Evolutionary conservation across 257 asterid genomes (phyloP).

Genomic region (Fraxinus anomala): DNA sequence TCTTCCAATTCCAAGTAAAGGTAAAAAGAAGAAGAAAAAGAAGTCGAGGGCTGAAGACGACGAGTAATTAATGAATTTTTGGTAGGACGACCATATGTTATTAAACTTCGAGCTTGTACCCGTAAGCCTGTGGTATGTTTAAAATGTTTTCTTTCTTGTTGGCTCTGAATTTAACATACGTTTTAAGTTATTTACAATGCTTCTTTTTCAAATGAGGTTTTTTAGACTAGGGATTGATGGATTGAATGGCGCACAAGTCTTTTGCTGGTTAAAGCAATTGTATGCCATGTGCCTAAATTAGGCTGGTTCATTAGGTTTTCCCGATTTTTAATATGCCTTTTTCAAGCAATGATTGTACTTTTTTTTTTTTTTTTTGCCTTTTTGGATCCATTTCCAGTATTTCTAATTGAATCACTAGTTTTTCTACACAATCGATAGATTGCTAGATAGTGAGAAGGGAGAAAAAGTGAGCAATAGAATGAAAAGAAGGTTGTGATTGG

Average conservation of each 20-base stretch:
- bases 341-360: no score
- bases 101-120: neutral
- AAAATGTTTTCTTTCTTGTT: neutral
- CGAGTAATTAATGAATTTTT: conserved; percentile 13
- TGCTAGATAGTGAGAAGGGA: no score
- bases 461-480: no score
- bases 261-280: no score
- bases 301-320: no score
- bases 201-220: neutral
- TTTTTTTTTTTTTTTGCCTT: conserved; percentile 14
- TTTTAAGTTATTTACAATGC: neutral
- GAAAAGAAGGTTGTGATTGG: no score
- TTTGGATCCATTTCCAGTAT: no score
- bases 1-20: conserved; percentile 38
- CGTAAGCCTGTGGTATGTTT: neutral
- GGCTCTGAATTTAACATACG: neutral
- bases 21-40: conserved; percentile 64
- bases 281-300: conserved; percentile 1
- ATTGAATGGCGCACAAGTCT: no score
- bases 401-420: no score
- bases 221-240: no score
- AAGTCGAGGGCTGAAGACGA: conserved; percentile 44
- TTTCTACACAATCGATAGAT: no score
- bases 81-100: neutral
- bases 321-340: no score